Evolutionary conservation across 768 basidiomycete species (phyloP), one percentile per base, ranked within the genome.

Genomic region (Sarcodon aspratus): DNA sequence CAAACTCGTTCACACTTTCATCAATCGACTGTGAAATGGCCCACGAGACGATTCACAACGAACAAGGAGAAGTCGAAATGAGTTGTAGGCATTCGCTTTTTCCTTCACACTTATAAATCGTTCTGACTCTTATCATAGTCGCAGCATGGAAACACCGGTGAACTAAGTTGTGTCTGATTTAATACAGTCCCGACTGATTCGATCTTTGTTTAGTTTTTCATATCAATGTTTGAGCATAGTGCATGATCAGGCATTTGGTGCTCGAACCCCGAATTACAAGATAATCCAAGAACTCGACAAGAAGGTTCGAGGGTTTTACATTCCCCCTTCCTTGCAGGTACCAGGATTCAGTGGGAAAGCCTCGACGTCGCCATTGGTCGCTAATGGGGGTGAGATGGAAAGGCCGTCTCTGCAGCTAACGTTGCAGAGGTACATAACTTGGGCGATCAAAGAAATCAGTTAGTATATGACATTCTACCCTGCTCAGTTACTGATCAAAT

Each of bases 371-470:
- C 74, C 15, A 13, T 11, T 42, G 40, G 13, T 42, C 40, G 15
- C 40, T 13, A 15, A 15, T 42, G 48, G 57, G 12, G 57, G 57
- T 36, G 38, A 50, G 42, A 8, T 40, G 50, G 60, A 60, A 42
- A 43, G 55, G 7, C 71, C 78, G 37, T 65, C 73, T 10, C 67
- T 79, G 21, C 71, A 79, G 56, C 60, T 83, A 46, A 80, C 77
- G 7, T 76, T 85, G 72, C 82, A 85, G 58, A 69, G 81, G 27
- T 80, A 82, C 56, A 74, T 73, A 50, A 70, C 76, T 0, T 81
- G 80, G 58, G 76, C 80, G 4, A 83, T 85, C 54, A 76, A 70
- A 59, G 82, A 85, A 61, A 82, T 82, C 35, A 74, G 82, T 80
- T 55, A 55, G 74, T 61, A 17, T 9, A 11, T n/a, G 12, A 12